These are phyloP conservation scores for Hyphopichia wangnamkhiaoensis DNA, from an alignment of 1,139 yeast species.

Conservation along the genomic window DNA sequence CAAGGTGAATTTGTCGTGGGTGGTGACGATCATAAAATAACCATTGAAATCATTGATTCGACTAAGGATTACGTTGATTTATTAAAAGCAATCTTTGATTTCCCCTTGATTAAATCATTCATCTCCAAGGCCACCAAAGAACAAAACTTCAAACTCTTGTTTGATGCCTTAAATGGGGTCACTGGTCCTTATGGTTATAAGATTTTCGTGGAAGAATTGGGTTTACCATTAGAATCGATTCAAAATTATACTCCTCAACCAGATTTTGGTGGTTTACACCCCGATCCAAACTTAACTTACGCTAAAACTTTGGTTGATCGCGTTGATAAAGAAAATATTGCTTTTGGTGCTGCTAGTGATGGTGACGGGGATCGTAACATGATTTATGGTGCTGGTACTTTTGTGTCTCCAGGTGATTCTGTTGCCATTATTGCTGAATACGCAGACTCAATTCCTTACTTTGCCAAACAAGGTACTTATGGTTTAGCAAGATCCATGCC, in stretches of 20 bases:
- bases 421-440: slow-evolving; percentile 97
- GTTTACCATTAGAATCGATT: slow-evolving; percentile 65
- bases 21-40: slow-evolving; percentile 33
- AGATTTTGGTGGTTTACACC: slow-evolving; percentile 97
- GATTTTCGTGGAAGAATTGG: slow-evolving; percentile 82
- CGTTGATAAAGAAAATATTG: slow-evolving; percentile 77
- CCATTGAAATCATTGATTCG: slow-evolving; percentile 80
- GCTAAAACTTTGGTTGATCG: slow-evolving; percentile 83
- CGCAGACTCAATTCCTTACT: slow-evolving; percentile 86
- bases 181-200: slow-evolving; percentile 95
- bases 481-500: slow-evolving; percentile 99
- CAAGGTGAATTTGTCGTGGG: slow-evolving; percentile 58
- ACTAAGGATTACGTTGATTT: slow-evolving; percentile 74
- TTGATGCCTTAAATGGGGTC: slow-evolving; percentile 92
- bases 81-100: slow-evolving; percentile 87
- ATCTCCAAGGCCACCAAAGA: slow-evolving; percentile 48
- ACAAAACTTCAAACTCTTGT: slow-evolving; percentile 66
- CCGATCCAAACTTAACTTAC: slow-evolving; percentile 96
- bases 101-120: slow-evolving; percentile 75
- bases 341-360: slow-evolving; percentile 97
- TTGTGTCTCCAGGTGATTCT: slow-evolving; percentile 97
- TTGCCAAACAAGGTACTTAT: slow-evolving; percentile 78
- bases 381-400: slow-evolving; percentile 95
- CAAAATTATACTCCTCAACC: slow-evolving; percentile 81
- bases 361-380: slow-evolving; percentile 99